Conservation (phyloP, 164 flowering plant species). For the Kingdonia uniflora region DNA sequence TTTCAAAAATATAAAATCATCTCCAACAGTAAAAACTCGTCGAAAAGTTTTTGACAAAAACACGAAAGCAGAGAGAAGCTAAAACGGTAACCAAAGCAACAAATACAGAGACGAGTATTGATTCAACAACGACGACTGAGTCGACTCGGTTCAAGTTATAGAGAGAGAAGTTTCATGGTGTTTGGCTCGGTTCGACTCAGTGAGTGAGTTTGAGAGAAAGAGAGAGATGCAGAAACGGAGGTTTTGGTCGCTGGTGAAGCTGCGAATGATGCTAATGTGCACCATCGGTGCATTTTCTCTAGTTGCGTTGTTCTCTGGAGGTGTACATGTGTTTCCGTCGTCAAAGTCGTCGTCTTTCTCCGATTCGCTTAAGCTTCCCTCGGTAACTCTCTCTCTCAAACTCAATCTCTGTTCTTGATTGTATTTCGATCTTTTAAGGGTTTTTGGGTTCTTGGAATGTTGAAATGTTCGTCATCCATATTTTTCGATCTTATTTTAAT, state of each 20-base stretch:
- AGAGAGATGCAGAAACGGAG: conserved; percentile 13
- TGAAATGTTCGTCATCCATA: background rate
- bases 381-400: conserved; percentile 19
- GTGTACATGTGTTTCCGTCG: conserved; percentile 30
- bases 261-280: conserved; percentile 44
- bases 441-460: background rate
- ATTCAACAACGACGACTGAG: too few relatives aligned
- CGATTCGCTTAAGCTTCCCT: conserved; percentile 41
- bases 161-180: background rate
- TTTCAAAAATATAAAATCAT: too few relatives aligned
- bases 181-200: background rate
- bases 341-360: conserved; percentile 23
- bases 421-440: background rate
- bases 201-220: background rate
- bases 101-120: too few relatives aligned
- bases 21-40: too few relatives aligned
- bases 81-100: background rate
- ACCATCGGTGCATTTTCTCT: conserved; percentile 47
- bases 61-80: background rate
- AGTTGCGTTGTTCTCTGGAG: conserved; percentile 43
- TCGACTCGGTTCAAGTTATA: too few relatives aligned
- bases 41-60: too few relatives aligned
- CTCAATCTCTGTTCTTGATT: background rate
- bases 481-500: background rate
- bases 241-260: conserved; percentile 21